Evolutionary conservation across 2,329 filamentous ascomycete genomes (phyloP).

Genomic region (Talaromyces pinophilus): DNA sequence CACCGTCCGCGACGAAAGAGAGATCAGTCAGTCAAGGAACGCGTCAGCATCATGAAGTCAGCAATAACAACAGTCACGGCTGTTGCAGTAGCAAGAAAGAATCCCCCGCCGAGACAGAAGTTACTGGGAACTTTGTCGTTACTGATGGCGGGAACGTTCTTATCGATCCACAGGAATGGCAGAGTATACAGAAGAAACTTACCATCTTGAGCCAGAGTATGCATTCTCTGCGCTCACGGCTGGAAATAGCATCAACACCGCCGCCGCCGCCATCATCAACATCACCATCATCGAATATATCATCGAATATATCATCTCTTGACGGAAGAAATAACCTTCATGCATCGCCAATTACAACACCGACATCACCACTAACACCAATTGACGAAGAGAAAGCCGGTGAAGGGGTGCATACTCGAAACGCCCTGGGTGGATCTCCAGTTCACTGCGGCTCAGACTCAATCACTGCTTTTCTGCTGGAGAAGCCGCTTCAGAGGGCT

Average conservation of each 20-base stretch:
- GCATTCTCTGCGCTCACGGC: constrained; percentile 39
- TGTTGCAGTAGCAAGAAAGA: constrained; percentile 1
- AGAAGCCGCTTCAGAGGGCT: constrained; percentile 50
- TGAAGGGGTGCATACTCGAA: constrained; percentile 62
- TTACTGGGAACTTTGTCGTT: constrained; percentile 18
- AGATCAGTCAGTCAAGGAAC: constrained; percentile 17
- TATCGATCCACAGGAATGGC: constrained; percentile 47
- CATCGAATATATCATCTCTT: neutral
- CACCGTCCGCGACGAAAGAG: constrained; percentile 45
- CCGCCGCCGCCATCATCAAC: constrained; percentile 24
- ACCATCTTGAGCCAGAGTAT: constrained; percentile 47
- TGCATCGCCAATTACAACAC: neutral
- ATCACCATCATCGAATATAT: neutral
- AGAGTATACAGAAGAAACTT: constrained; percentile 43
- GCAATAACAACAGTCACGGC: neutral
- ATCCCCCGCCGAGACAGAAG: constrained; percentile 20
- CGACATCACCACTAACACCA: constrained; percentile 8
- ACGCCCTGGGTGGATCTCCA: constrained; percentile 60
- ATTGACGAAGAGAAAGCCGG: constrained; percentile 25
- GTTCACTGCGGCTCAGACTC: constrained; percentile 64
- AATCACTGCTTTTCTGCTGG: constrained; percentile 61
- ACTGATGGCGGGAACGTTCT: constrained; percentile 33
- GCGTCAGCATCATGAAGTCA: neutral
- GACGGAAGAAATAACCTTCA: neutral
- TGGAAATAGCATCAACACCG: constrained; percentile 33